These are phyloP conservation scores for Pseudogymnoascus sp. DNA, from an alignment of 2,329 filamentous ascomycete genomes.

Conservation along the genomic window DNA sequence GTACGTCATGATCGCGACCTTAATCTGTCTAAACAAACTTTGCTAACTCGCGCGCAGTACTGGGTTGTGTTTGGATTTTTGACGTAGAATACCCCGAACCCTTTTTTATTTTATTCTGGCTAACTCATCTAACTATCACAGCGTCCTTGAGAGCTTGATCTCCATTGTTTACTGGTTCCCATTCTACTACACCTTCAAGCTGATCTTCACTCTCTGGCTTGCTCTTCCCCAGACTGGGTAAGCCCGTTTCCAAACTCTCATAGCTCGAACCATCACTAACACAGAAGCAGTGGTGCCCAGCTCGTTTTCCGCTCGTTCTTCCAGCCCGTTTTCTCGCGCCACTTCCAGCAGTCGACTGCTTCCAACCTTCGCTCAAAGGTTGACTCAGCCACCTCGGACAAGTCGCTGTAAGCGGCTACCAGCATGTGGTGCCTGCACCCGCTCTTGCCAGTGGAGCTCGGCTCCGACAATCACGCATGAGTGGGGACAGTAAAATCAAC, in stretches of 20 bases:
- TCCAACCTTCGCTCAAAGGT: constrained; percentile 84
- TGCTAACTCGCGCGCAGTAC: constrained; percentile 46
- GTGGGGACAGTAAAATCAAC: neutral
- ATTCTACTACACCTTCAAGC: constrained; percentile 99
- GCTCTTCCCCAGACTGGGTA: constrained; percentile 90
- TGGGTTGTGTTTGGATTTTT: constrained; percentile 82
- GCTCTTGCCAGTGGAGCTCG: constrained; percentile 2
- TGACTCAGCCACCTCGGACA: constrained; percentile 58
- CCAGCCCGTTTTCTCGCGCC: constrained; percentile 81
- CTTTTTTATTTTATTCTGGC: neutral
- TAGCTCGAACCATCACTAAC: constrained; percentile 12
- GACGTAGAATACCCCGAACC: constrained; percentile 41
- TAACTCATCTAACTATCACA: constrained; percentile 23
- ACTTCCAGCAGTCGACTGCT: constrained; percentile 74
- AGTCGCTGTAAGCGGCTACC: constrained; percentile 46
- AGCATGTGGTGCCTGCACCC: neutral
- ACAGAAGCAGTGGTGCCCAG: constrained; percentile 68
- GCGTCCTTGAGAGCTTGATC: constrained; percentile 70
- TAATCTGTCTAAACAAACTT: constrained; percentile 14
- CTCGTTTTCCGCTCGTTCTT: constrained; percentile 95
- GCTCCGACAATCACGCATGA: neutral
- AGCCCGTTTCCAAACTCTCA: constrained; percentile 28
- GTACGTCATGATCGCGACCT: constrained; percentile 37
- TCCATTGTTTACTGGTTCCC: constrained; percentile 91
- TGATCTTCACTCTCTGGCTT: constrained; percentile 94